Conservation (phyloP, 352 stramenopile species). For the Pythium phragmitis region DNA sequence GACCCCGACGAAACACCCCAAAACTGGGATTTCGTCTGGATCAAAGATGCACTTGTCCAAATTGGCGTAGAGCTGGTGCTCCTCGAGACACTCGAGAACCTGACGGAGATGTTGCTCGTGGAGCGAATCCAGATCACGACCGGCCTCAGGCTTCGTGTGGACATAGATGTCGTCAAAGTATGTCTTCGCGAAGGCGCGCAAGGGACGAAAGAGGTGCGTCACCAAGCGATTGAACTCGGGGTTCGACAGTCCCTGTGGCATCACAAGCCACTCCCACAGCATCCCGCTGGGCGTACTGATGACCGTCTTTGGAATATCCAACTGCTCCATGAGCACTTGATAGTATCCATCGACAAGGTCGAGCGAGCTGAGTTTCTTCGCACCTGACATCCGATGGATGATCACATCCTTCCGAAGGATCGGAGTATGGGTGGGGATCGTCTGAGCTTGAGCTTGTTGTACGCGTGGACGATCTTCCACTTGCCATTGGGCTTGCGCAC, state of each 20-base stretch:
- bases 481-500: conserved; percentile 24
- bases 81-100: conserved; percentile 26
- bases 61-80: conserved; percentile 23
- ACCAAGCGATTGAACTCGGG: conserved; percentile 39
- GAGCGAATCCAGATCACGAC: not conserved
- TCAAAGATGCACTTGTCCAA: conserved; percentile 29
- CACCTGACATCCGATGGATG: conserved; percentile 17
- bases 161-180: conserved; percentile 40
- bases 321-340: not conserved
- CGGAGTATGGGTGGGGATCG: not conserved
- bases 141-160: conserved; percentile 13
- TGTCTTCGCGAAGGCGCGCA: conserved; percentile 23
- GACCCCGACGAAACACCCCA: conserved; percentile 27
- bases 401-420: not conserved
- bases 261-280: conserved; percentile 32
- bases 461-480: conserved; percentile 17
- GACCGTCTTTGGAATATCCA: conserved; percentile 9
- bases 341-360: not conserved
- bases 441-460: not conserved
- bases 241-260: conserved; percentile 28
- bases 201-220: conserved; percentile 20
- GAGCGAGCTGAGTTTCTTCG: not conserved
- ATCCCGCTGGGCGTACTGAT: conserved; percentile 25
- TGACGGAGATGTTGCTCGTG: conserved; percentile 24
- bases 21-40: conserved; percentile 26